Base-by-base conservation (phyloP, 306 rosid species). In the Prinsepia uniflora region DNA sequence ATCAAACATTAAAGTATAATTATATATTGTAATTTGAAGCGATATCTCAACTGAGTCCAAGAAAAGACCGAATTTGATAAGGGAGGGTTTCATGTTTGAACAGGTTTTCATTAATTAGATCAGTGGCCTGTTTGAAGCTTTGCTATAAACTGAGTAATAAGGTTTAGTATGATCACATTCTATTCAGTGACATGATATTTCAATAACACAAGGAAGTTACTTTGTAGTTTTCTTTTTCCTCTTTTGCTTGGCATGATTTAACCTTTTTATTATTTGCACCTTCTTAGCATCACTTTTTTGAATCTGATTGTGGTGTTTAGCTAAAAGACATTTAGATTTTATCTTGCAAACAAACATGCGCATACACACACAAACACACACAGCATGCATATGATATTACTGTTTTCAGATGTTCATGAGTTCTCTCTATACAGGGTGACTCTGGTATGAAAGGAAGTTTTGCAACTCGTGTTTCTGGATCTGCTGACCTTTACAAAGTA, bases 381-480 rank as follows among this genome's bases (percentile, higher is more conserved):
- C 3, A 30, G 36, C 36, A 30, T 30, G 36, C 36, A 53, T 10
- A 39, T 42, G 47, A 8, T 5, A 41, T 41, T 18, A 12, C 5
- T 20, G 42, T 53, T 67, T 74, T 53, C 9, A 54, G 67, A 79
- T 70, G 58, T 74, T 66, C 42, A 20, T 43, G 6, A 65, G 17
- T 30, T 63, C 56, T 19, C 36, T 8, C 40, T 7, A 54, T 74
- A 43, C 58, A 94, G 97, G 97, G 99, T 2, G 96, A 94, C 65
- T 63, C 69, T 48, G 88, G 92, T 72, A 81, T 89, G 90, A 94
- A 94, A 76, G 97, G 99, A 73, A 81, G 86, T 77, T 89, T 94
- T 82, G 97, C 97, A 20, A 84, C 96, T 84, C 95, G 99, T 45
- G 86, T 91, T 81, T 17, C 99, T 72, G 99, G 99, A 66, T 94